Conservation (phyloP, 306 rosid species). For the Hylodesmum podocarpum region DNA sequence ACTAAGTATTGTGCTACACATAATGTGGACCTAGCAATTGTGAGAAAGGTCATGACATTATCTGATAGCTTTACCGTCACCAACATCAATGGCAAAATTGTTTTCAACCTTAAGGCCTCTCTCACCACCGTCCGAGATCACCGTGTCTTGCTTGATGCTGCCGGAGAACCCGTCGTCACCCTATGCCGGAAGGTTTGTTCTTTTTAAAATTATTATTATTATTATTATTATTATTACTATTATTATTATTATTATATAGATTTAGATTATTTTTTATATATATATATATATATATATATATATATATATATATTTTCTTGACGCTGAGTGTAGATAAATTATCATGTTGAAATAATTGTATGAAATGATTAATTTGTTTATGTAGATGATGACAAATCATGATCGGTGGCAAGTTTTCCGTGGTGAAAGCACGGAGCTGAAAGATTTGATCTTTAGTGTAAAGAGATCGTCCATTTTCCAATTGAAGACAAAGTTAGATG, state of each 20-base stretch:
- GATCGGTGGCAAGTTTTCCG: constrained; percentile 42
- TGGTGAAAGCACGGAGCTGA: constrained; percentile 29
- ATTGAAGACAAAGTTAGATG: constrained; percentile 51
- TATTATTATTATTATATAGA: too few species aligned
- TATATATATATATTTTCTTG: neutral
- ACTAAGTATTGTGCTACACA: constrained; percentile 48
- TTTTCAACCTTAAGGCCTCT: constrained; percentile 52
- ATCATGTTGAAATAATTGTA: neutral
- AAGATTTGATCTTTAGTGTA: constrained; percentile 38
- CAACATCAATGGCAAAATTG: constrained; percentile 41
- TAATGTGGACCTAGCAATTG: constrained; percentile 43
- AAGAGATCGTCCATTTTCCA: constrained; percentile 50
- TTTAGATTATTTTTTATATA: too few species aligned
- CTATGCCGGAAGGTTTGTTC: constrained; percentile 50
- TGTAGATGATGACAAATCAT: constrained; percentile 34
- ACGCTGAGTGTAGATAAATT: neutral
- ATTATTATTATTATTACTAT: too few species aligned
- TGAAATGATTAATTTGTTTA: neutral
- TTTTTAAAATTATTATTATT: too few species aligned
- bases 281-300: too few species aligned
- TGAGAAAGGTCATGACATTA: constrained; percentile 39
- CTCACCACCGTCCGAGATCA: constrained; percentile 40
- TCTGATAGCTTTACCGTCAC: constrained; percentile 45
- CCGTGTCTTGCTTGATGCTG: constrained; percentile 47
- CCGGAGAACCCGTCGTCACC: constrained; percentile 45